These are phyloP conservation scores for Cladosporium velox DNA, from an alignment of 2,329 filamentous ascomycete genomes.

Conservation along the genomic window DNA sequence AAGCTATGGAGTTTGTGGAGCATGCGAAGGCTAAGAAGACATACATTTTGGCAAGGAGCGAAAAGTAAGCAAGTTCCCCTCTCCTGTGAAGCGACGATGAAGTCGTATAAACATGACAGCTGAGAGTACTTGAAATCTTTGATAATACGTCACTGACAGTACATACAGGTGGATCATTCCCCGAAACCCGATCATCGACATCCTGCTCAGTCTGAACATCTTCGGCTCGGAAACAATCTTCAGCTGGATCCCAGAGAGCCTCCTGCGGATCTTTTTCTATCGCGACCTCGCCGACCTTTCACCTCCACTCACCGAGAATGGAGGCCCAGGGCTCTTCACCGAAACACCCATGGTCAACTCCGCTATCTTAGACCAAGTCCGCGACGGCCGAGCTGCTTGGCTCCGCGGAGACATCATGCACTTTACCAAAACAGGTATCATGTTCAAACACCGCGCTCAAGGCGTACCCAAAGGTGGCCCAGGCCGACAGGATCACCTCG, in stretches of 20 bases:
- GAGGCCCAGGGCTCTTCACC: constrained; percentile 70
- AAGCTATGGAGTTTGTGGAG: constrained; percentile 78
- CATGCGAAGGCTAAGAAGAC: constrained; percentile 66
- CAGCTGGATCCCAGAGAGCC: constrained; percentile 69
- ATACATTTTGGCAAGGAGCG: constrained; percentile 66
- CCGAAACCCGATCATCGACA: constrained; percentile 72
- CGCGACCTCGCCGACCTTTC: constrained; percentile 74
- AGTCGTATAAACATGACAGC: not conserved
- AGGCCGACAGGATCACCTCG: constrained; percentile 64
- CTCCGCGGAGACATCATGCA: constrained; percentile 75
- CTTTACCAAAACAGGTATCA: constrained; percentile 64
- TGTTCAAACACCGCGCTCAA: constrained; percentile 69
- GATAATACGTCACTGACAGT: not conserved
- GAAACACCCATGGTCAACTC: constrained; percentile 88
- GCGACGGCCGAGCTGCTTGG: constrained; percentile 73
- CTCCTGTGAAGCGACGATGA: not conserved
- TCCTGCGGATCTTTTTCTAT: constrained; percentile 80
- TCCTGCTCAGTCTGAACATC: constrained; percentile 73
- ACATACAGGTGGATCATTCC: constrained; percentile 65
- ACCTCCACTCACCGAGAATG: constrained; percentile 48
- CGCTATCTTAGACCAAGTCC: constrained; percentile 74
- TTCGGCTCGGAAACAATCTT: constrained; percentile 69
- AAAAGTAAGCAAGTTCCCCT: constrained; percentile 25
- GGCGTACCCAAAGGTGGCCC: constrained; percentile 77
- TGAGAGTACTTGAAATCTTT: not conserved